Base-by-base conservation (phyloP, 257 asterid genomes). In the Cinchona pubescens region DNA sequence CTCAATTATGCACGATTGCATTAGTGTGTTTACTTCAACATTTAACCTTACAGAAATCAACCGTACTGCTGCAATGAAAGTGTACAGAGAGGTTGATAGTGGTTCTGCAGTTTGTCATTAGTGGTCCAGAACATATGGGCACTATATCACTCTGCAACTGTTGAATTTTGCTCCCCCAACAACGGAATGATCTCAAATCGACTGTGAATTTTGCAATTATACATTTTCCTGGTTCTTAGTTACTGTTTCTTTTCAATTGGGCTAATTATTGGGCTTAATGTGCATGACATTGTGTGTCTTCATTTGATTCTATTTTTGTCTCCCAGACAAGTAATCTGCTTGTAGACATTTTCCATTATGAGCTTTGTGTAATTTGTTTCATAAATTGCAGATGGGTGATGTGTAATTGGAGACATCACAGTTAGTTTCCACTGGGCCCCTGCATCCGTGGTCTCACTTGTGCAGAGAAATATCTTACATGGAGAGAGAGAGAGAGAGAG, bases 381-480 rank as follows among this genome's bases (percentile, higher is more conserved):
- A 23, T 27, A 78, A 48, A 40, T 15, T 86, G 76, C 79, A 88
- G 97, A 94, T 94, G 98, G 98, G 88, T 68, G 15, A 19, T 43
- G 12, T 40, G 35, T 60, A 30, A 29, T 18, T 21, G 10, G 4
- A 43, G 40, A 14, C 21, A 13, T 42, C 38, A 19, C 15, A 2
- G 3, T 40, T 56, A n/a, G 10, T 56, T 3, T 56, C 29, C 62
- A n/a, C 4, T n/a, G 30, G 62, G 30, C 32, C 29, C 29, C 32
- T 23, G 8, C 13, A 55, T 55, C 61, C 48, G 2, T 46, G 40
- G 45, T 23, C 23, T 29, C 21, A 16, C 8, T 27, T 61, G 3
- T 61, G 40, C 4, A 12, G 13, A 34, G 25, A 63, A 35, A 37
- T 1, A 34, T 64, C 48, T 63, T 19, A 18, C n/a, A 7, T 8